Conservation (phyloP, 1,284 basidiomycete genomes). For the Irpex sp. region DNA sequence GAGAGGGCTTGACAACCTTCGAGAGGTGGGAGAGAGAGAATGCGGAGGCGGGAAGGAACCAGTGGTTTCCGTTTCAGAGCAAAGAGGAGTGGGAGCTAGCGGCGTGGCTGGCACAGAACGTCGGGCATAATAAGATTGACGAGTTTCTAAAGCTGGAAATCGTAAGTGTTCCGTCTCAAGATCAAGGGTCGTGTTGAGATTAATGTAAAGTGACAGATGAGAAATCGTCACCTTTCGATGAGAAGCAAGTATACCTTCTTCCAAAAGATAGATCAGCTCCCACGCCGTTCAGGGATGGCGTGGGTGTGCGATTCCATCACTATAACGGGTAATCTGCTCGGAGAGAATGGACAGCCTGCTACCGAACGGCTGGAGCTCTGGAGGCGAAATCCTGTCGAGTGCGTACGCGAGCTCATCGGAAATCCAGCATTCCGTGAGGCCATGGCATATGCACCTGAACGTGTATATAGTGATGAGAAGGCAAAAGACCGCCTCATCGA, state of each 20-base stretch:
- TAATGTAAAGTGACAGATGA: constrained; percentile 8
- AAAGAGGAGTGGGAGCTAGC: constrained; percentile 21
- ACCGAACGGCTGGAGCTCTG: constrained; percentile 24
- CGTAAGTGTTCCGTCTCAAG: constrained; percentile 6
- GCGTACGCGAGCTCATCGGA: constrained; percentile 23
- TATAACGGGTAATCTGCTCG: constrained; percentile 15
- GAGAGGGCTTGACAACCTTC: background rate
- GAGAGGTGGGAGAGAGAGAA: constrained; percentile 4
- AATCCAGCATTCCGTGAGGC: constrained; percentile 22
- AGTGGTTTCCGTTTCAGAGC: constrained; percentile 7
- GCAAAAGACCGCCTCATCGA: constrained; percentile 5
- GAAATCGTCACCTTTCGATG: constrained; percentile 11
- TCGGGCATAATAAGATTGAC: constrained; percentile 17
- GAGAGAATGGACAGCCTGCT: constrained; percentile 8
- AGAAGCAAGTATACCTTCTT: constrained; percentile 15
- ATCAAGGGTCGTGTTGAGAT: background rate
- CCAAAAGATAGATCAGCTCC: constrained; percentile 17
- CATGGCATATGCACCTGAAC: constrained; percentile 22
- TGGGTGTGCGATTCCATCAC: constrained; percentile 12
- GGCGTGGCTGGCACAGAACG: constrained; percentile 15
- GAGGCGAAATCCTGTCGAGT: constrained; percentile 24
- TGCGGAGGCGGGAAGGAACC: background rate
- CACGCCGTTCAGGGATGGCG: constrained; percentile 5
- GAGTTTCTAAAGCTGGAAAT: constrained; percentile 18
- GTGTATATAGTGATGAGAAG: constrained; percentile 13